Evolutionary conservation across 1,284 basidiomycete species (phyloP).

Genomic region (Phellopilus nigrolimitatus): DNA sequence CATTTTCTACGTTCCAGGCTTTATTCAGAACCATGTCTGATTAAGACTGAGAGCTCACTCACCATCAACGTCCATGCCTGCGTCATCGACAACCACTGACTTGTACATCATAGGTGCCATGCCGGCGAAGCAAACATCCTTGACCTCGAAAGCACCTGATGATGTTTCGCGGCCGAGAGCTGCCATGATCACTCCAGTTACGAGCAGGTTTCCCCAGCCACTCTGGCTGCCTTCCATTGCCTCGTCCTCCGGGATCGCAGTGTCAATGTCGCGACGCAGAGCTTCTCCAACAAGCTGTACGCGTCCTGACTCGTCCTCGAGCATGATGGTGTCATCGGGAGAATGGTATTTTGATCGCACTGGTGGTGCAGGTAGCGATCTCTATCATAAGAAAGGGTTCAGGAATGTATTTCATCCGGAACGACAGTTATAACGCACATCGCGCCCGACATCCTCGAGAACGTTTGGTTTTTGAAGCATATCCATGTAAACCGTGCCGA

Average conservation of each 20-base stretch:
- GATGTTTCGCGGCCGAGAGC: slow-evolving; percentile 87
- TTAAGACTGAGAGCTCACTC: slow-evolving; percentile 22
- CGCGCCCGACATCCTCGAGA: slow-evolving; percentile 88
- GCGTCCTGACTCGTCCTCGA: slow-evolving; percentile 95
- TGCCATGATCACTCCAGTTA: slow-evolving; percentile 89
- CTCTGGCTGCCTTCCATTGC: slow-evolving; percentile 23
- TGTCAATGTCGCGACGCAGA: slow-evolving; percentile 26
- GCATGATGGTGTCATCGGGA: slow-evolving; percentile 74
- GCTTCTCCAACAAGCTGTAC: slow-evolving; percentile 79
- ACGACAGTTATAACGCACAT: slow-evolving; percentile 52
- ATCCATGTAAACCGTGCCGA: slow-evolving; percentile 95
- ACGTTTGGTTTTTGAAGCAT: slow-evolving; percentile 99
- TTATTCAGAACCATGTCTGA: slow-evolving; percentile 24
- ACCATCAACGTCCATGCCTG: slow-evolving; percentile 41
- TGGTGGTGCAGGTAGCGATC: slow-evolving; percentile 89
- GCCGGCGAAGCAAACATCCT: slow-evolving; percentile 85
- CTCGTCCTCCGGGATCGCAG: background rate
- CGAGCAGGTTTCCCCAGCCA: slow-evolving; percentile 52
- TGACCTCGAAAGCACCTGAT: slow-evolving; percentile 89
- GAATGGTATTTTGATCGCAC: slow-evolving; percentile 76
- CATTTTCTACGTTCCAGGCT: slow-evolving; percentile 18
- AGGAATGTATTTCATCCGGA: slow-evolving; percentile 6
- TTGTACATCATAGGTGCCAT: slow-evolving; percentile 58
- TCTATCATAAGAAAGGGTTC: slow-evolving; percentile 9
- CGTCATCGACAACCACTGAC: slow-evolving; percentile 30